Percentiles rank a stretch among this genome's conserved stretches.
Conservation (phyloP, 139 green algal genomes). For the Pycnococcus provasolii region DNA sequence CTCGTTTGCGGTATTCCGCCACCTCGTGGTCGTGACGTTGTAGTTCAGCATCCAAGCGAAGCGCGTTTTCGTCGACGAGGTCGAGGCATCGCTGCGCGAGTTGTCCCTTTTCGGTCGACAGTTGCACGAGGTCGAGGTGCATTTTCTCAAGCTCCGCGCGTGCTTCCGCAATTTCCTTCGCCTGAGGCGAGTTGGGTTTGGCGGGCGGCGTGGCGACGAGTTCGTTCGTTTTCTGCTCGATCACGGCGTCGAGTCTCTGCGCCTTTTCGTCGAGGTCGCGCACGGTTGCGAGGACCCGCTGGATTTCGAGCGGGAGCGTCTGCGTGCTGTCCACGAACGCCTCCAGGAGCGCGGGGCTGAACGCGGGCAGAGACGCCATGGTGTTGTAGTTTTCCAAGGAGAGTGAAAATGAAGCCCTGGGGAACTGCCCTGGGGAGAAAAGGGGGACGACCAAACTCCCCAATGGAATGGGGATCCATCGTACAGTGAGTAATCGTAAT, state of each 20-base stretch:
- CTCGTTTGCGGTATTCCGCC: too few species aligned
- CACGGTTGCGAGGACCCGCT: conserved; percentile 9
- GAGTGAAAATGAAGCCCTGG: too few species aligned
- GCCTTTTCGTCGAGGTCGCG: conserved; percentile 1
- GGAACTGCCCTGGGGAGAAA: too few species aligned
- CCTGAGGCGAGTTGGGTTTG: neutral
- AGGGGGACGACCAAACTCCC: too few species aligned
- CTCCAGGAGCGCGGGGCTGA: too few species aligned
- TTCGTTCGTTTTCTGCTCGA: neutral
- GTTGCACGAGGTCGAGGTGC: neutral
- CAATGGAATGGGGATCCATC: too few species aligned
- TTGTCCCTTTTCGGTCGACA: conserved; percentile 12
- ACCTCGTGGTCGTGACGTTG: too few species aligned
- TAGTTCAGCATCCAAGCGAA: too few species aligned
- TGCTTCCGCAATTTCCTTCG: too few species aligned
- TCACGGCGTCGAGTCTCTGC: neutral
- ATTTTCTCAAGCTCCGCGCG: conserved; percentile 2
- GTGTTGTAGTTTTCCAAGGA: too few species aligned
- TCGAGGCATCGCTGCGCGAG: conserved; percentile 8
- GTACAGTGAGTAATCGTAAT: too few species aligned
- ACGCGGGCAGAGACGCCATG: conserved; percentile 36
- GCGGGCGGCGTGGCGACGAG: neutral
- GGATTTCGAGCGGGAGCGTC: conserved; percentile 8
- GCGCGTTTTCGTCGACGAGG: conserved; percentile 10
- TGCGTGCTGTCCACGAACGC: too few species aligned